phyloP scores from a whole-genome alignment of 1,284 basidiomycete species.

The Leccinum colubrinum region DNA sequence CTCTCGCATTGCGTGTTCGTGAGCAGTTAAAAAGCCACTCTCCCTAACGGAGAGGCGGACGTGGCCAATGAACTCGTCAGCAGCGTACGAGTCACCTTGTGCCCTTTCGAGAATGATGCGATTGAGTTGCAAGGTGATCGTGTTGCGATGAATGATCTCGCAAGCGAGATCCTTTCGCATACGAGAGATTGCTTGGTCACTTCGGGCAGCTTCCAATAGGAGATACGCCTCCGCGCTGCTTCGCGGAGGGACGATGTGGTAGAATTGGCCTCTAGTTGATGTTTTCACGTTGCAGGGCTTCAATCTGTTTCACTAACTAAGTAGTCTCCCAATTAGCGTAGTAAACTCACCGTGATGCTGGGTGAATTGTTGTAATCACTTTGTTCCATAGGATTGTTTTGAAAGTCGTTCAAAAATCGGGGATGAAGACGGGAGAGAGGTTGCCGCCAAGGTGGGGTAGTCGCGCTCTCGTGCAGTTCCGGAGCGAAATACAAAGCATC shows the following conservation, averaged over 20 bases:
- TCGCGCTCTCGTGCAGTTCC: not conserved
- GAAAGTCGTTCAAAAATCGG: not conserved
- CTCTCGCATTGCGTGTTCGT: not conserved
- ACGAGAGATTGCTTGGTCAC: not conserved
- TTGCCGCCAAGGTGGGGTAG: not conserved
- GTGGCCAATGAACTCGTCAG: not conserved
- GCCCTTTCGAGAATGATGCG: not conserved
- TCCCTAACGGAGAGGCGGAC: not conserved
- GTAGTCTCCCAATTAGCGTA: not conserved
- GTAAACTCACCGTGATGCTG: not conserved
- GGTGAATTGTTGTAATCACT: not conserved
- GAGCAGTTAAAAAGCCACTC: not conserved
- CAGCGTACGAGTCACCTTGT: not conserved
- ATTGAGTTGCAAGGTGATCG: not conserved
- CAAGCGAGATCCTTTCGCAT: not conserved
- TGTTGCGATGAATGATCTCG: not conserved
- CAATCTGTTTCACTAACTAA: not conserved
- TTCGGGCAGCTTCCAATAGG: not conserved
- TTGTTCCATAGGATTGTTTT: not conserved
- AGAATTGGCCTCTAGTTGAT: not conserved
- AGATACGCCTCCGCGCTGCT: not conserved
- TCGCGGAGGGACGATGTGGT: not conserved
- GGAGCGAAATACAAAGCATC: not conserved
- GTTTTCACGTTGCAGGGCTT: not conserved
- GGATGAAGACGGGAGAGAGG: not conserved